Evolutionary conservation across 768 basidiomycete genomes (phyloP).

Genomic region (Suillus alpinus): DNA sequence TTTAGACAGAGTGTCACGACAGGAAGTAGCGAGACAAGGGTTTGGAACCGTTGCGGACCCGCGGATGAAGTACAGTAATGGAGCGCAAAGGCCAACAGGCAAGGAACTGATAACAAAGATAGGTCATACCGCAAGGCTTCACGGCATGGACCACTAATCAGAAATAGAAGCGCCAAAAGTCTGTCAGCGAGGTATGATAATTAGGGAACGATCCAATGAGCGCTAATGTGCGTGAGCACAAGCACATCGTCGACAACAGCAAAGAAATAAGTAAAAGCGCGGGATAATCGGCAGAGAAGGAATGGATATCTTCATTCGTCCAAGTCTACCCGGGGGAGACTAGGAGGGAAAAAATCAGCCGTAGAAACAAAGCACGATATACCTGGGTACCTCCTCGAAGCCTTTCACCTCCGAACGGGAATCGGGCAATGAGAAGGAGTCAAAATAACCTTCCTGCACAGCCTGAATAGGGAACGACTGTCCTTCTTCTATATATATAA

Average conservation of each 20-base stretch:
- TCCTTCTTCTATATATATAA: constrained; percentile 7
- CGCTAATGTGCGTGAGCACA: background rate
- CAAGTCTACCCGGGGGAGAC: background rate
- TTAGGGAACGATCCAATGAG: background rate
- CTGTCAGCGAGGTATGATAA: background rate
- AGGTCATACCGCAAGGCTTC: background rate
- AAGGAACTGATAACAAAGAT: constrained; percentile 1
- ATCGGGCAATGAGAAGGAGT: constrained; percentile 45
- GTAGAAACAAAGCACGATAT: background rate
- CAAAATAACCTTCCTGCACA: constrained; percentile 41
- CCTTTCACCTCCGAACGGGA: constrained; percentile 44
- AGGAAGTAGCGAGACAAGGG: background rate
- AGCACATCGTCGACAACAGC: background rate
- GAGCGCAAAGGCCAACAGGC: background rate
- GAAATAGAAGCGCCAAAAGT: background rate
- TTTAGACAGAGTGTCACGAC: background rate
- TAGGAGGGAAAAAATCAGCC: background rate
- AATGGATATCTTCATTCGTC: background rate
- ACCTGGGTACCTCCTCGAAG: background rate
- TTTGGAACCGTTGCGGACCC: background rate
- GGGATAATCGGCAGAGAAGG: background rate
- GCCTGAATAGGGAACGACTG: background rate
- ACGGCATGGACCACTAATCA: background rate
- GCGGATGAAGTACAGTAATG: background rate
- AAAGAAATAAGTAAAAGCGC: background rate